phyloP scores from a whole-genome alignment of 768 basidiomycete species.

The Suillus brevipes region DNA sequence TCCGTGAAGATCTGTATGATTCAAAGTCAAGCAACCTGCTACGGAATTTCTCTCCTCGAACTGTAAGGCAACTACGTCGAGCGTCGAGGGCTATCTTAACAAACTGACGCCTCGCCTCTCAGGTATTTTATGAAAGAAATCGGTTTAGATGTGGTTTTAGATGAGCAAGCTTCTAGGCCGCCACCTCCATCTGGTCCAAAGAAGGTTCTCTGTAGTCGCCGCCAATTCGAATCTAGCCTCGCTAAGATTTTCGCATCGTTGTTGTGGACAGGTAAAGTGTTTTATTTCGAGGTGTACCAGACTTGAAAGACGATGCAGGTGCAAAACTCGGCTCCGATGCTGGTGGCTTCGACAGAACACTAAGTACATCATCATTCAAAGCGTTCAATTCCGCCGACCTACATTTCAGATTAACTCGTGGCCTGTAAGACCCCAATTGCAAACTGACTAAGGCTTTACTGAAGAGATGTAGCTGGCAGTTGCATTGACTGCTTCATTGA shows the following conservation, averaged over 20 bases:
- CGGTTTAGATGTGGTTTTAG: neutral
- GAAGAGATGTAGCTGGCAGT: slow-evolving; percentile 9
- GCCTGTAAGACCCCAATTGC: slow-evolving; percentile 9
- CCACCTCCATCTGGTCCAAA: slow-evolving; percentile 2
- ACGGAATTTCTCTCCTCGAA: neutral
- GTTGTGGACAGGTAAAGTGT: slow-evolving; percentile 15
- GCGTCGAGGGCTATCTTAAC: no score
- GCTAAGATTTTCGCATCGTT: slow-evolving; percentile 4
- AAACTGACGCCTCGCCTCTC: neutral
- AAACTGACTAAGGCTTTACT: neutral
- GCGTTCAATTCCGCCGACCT: neutral
- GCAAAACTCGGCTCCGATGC: slow-evolving; percentile 9
- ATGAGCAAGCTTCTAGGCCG: neutral
- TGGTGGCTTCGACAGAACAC: slow-evolving; percentile 11
- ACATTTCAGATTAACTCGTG: slow-evolving; percentile 13
- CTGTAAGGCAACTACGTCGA: neutral
- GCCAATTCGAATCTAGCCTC: slow-evolving; percentile 5
- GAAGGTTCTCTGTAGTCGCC: slow-evolving; percentile 1
- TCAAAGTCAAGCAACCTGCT: neutral
- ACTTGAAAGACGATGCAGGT: slow-evolving; percentile 6
- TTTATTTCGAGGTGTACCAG: neutral
- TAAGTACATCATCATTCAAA: neutral
- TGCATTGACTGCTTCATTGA: slow-evolving; percentile 8
- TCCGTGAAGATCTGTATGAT: neutral
- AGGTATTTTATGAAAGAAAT: slow-evolving; percentile 5